phyloP scores from a whole-genome alignment of 345 rosid species.

The Geranium rotundifolium region DNA sequence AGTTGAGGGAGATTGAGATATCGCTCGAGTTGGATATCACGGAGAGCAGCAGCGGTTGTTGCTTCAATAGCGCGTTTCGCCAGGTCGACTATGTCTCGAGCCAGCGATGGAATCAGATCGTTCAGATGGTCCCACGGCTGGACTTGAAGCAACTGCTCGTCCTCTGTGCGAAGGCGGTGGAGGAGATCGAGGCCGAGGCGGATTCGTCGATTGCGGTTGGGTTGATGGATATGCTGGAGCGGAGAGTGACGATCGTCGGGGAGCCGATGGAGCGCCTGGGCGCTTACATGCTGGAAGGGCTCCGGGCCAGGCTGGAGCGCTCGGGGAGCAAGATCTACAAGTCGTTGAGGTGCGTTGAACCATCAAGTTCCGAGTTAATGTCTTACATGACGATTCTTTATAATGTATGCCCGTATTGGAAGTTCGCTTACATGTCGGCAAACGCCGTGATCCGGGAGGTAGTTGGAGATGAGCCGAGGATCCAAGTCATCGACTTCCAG shows the following conservation, averaged over 20 bases:
- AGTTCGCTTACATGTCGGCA: conserved; percentile 69
- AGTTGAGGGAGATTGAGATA: conserved; percentile 59
- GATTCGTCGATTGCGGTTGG: conserved; percentile 39
- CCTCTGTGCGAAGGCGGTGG: conserved; percentile 53
- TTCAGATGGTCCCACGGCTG: conserved; percentile 42
- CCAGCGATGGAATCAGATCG: conserved; percentile 22
- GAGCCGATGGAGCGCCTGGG: conserved; percentile 75
- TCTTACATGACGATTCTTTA: conserved; percentile 77
- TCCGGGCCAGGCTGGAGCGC: conserved; percentile 73
- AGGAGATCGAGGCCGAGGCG: conserved; percentile 19
- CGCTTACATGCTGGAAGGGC: conserved; percentile 89
- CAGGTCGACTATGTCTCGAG: background rate
- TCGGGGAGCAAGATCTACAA: conserved; percentile 83
- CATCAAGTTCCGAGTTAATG: conserved; percentile 82
- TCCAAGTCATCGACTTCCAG: conserved; percentile 63
- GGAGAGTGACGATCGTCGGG: conserved; percentile 82
- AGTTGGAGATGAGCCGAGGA: conserved; percentile 40
- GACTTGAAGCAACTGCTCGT: conserved; percentile 53
- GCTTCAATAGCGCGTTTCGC: background rate
- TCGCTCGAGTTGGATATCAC: conserved; percentile 41
- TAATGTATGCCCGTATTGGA: conserved; percentile 81
- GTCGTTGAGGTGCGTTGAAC: conserved; percentile 69
- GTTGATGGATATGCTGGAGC: conserved; percentile 60
- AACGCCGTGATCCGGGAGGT: conserved; percentile 61
- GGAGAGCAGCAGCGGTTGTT: background rate